Conservation (phyloP, 306 rosid species). For the Spatholobus suberectus region DNA sequence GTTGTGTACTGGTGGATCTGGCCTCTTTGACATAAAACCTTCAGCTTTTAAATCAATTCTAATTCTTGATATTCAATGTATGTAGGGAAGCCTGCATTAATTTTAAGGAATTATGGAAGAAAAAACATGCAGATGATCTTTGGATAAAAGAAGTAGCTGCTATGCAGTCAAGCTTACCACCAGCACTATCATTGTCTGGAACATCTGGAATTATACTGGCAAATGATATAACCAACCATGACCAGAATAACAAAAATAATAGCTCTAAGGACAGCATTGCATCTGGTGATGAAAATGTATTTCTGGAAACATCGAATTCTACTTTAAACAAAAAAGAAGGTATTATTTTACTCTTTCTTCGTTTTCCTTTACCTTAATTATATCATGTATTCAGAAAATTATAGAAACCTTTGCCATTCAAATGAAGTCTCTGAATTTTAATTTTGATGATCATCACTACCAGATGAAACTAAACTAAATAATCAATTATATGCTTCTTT, state of each 20-base stretch:
- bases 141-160: conserved; percentile 69
- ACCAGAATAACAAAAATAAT: conserved; percentile 38
- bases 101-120: conserved; percentile 62
- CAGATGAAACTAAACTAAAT: conserved; percentile 19
- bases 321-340: conserved; percentile 49
- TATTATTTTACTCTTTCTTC: conserved; percentile 17
- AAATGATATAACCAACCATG: conserved; percentile 44
- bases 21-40: conserved; percentile 29
- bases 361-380: conserved; percentile 17
- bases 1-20: conserved; percentile 18
- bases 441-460: neutral
- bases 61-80: conserved; percentile 12
- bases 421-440: neutral
- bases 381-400: neutral
- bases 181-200: conserved; percentile 50
- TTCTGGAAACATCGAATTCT: conserved; percentile 43
- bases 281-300: conserved; percentile 38
- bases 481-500: conserved; percentile 20
- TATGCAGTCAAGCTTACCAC: conserved; percentile 55
- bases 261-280: conserved; percentile 45
- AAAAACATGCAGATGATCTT: conserved; percentile 60
- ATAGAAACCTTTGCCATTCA: neutral
- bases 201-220: conserved; percentile 60
- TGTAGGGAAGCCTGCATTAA: conserved; percentile 63
- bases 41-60: conserved; percentile 2